Percentiles rank a stretch among this genome's conserved stretches.
phyloP scores from a whole-genome alignment of 257 asterid species.

The Lycium barbarum region DNA sequence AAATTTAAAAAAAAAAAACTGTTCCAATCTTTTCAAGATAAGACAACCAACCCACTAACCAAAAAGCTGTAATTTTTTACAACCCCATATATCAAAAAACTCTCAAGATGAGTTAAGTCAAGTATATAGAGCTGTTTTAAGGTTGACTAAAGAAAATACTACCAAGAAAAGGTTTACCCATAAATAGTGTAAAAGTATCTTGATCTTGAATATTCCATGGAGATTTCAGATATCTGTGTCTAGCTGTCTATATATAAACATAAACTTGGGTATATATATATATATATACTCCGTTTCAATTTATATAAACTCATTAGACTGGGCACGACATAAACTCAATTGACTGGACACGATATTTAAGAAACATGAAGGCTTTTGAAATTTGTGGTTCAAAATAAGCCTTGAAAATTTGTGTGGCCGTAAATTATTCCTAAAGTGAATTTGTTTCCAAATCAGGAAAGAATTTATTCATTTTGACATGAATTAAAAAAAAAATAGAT shows the following conservation, averaged over 20 bases:
- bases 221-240: constrained; percentile 25
- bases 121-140: constrained; percentile 14
- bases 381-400: no score
- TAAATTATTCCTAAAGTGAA: no score
- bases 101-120: neutral
- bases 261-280: neutral
- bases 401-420: no score
- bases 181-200: constrained; percentile 27
- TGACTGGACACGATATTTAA: no score
- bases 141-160: constrained; percentile 35
- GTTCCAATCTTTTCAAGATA: constrained; percentile 42
- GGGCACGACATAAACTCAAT: no score
- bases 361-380: no score
- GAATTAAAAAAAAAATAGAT: no score
- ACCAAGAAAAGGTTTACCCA: constrained; percentile 38
- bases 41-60: constrained; percentile 23
- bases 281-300: no score
- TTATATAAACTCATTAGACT: no score
- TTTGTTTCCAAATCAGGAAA: no score
- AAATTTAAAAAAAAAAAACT: constrained; percentile 7
- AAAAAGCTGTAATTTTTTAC: constrained; percentile 31
- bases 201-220: constrained; percentile 55
- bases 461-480: no score
- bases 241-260: neutral
- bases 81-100: constrained; percentile 4